These are phyloP conservation scores for Backusella parvicylindrica DNA, from an alignment of 192 early-diverging fungal species.

Conservation along the genomic window DNA sequence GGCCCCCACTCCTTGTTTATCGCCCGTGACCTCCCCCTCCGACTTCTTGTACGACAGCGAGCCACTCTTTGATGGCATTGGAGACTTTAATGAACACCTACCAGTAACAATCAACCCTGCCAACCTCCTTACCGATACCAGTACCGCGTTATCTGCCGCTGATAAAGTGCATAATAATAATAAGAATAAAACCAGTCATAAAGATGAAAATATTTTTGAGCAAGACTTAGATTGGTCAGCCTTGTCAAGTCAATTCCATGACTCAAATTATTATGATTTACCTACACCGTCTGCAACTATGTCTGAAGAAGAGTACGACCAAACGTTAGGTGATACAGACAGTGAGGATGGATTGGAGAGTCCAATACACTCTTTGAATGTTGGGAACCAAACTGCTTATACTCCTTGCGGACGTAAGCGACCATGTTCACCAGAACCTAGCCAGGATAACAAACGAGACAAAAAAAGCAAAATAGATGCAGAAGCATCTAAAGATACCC, in stretches of 20 bases:
- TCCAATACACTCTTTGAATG: not conserved
- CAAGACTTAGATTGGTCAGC: slow-evolving; percentile 6
- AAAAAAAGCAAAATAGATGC: slow-evolving; percentile 3
- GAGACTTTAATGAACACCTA: not conserved
- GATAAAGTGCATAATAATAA: not conserved
- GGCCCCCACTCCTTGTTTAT: slow-evolving; percentile 14
- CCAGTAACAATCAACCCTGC: not conserved
- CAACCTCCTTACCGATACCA: not conserved
- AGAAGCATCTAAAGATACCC: not conserved
- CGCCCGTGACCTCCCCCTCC: slow-evolving; percentile 19
- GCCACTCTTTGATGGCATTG: slow-evolving; percentile 24
- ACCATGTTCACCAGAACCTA: not conserved
- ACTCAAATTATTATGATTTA: not conserved
- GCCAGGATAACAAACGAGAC: not conserved
- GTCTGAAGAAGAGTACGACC: not conserved
- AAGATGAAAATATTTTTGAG: not conserved
- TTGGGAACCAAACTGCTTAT: not conserved
- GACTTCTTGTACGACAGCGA: slow-evolving; percentile 18
- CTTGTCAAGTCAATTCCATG: not conserved
- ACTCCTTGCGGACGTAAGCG: not conserved
- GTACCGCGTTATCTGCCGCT: not conserved
- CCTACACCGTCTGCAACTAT: not conserved
- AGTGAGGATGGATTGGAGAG: not conserved
- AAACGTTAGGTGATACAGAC: not conserved
- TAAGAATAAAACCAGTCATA: not conserved